phyloP scores from a whole-genome alignment of 2,329 filamentous ascomycete species.

The Trichoderma lentiforme region DNA sequence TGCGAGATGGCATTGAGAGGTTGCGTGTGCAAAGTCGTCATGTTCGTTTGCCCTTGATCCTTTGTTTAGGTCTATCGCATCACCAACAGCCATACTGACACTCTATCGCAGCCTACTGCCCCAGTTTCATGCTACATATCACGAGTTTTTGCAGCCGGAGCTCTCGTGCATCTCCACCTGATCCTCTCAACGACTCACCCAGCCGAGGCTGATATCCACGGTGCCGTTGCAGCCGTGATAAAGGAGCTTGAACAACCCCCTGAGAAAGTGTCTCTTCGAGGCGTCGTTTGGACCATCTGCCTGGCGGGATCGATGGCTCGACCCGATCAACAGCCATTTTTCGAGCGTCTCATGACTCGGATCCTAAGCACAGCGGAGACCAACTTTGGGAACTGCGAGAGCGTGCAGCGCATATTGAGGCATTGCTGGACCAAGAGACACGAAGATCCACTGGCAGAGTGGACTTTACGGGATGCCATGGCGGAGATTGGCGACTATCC shows the following conservation, averaged over 20 bases:
- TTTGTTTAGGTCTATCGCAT: neutral
- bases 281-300: conserved; percentile 6
- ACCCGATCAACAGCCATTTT: conserved; percentile 7
- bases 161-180: neutral
- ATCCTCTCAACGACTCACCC: neutral
- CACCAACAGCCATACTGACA: neutral
- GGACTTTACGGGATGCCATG: conserved; percentile 5
- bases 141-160: conserved; percentile 1
- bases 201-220: neutral
- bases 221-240: neutral
- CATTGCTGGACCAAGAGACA: conserved; percentile 12
- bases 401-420: conserved; percentile 9
- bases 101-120: neutral
- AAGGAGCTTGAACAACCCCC: neutral
- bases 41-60: neutral
- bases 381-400: conserved; percentile 7
- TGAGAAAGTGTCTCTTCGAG: neutral
- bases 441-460: neutral
- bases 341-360: conserved; percentile 6
- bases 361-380: neutral
- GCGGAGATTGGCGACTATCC: neutral
- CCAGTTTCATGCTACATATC: conserved; percentile 8
- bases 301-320: conserved; percentile 7
- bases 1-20: neutral
- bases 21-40: neutral